phyloP scores from a whole-genome alignment of 2,329 filamentous ascomycete genomes.

The Penicillium sclerotiorum region DNA sequence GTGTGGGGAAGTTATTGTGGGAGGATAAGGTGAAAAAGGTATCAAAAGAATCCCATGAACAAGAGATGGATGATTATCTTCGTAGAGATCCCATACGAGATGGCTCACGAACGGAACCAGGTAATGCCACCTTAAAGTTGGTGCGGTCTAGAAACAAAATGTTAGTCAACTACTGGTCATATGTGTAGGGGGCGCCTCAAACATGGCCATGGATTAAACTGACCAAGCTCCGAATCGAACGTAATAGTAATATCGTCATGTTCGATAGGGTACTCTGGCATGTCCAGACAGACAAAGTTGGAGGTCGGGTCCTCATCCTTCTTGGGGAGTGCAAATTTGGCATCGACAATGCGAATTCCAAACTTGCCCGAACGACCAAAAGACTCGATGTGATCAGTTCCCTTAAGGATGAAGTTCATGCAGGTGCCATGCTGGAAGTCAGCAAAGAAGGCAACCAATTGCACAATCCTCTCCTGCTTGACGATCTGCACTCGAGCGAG shows the following conservation, averaged over 20 bases:
- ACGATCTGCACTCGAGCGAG: slow-evolving; percentile 79
- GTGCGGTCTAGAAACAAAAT: slow-evolving; percentile 34
- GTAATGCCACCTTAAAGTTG: slow-evolving; percentile 41
- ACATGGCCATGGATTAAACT: too few relatives aligned
- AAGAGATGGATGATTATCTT: slow-evolving; percentile 27
- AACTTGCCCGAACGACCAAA: slow-evolving; percentile 67
- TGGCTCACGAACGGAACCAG: slow-evolving; percentile 41
- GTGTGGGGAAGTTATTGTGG: slow-evolving; percentile 11
- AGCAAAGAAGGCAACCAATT: slow-evolving; percentile 84
- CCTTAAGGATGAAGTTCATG: slow-evolving; percentile 85
- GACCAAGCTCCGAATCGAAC: slow-evolving; percentile 79
- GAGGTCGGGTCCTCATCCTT: slow-evolving; percentile 56
- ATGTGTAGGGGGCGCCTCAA: neutral
- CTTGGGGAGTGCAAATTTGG: slow-evolving; percentile 82
- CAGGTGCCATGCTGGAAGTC: slow-evolving; percentile 84
- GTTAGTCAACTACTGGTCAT: neutral
- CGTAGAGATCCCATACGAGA: slow-evolving; percentile 46
- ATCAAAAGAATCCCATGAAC: neutral
- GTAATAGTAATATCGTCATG: slow-evolving; percentile 87
- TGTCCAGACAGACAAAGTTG: slow-evolving; percentile 80
- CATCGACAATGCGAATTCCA: slow-evolving; percentile 79
- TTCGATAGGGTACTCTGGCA: slow-evolving; percentile 86
- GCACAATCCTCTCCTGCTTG: slow-evolving; percentile 71
- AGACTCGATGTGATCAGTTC: slow-evolving; percentile 78
- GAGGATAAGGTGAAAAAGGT: neutral